Evolutionary conservation across 805 yeast genomes (phyloP), one percentile per base, ranked within the genome.

Genomic region (Zygosaccharomyces siamensis): DNA sequence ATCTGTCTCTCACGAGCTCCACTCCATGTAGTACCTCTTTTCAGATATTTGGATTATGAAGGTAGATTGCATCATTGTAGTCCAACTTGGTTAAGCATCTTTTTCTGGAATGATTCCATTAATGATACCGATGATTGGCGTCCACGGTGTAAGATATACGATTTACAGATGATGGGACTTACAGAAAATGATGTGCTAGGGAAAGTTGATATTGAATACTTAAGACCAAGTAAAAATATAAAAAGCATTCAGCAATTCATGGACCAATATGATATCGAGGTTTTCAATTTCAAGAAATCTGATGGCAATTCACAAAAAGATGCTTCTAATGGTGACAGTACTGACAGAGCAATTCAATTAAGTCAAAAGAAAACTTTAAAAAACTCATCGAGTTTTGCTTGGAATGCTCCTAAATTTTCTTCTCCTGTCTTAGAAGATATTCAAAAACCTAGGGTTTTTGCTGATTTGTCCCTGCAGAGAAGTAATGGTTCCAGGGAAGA

Each of bases 101-200:
- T 96, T 0, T 93, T 86, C 61, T 93, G 95, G 86, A 80, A 78
- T 46, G 87, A 84, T 43, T 62, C 68, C 33, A 61, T 58, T 48
- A 71, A 62, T 66, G 68, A 58, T 23, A 72, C 72, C 28, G 56
- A 54, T 21, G 85, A 80, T 56, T 92, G 98, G 97, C 77, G 84
- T n/a, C 97, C 99, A 0, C 73, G 93, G 31, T 89, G 97, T 66
- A 89, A 88, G 59, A 90, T 93, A 44, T 92, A 93, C 65, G 98
- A 92, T 60, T 69, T 93, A 16, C 98, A 93, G 64, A 93, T 93
- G 97, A 92, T 92, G 95, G 98, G 98, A 0, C 78, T 93, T 6
- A 89, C 92, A 84, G 98, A 92, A 59, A 88, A 87, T 58, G 97
- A 93, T 60, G 72, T 83, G 49, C 80, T 82, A 54, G 80, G 84